phyloP scores from a whole-genome alignment of 352 stramenopile genomes.

The Pythium dissimile region DNA sequence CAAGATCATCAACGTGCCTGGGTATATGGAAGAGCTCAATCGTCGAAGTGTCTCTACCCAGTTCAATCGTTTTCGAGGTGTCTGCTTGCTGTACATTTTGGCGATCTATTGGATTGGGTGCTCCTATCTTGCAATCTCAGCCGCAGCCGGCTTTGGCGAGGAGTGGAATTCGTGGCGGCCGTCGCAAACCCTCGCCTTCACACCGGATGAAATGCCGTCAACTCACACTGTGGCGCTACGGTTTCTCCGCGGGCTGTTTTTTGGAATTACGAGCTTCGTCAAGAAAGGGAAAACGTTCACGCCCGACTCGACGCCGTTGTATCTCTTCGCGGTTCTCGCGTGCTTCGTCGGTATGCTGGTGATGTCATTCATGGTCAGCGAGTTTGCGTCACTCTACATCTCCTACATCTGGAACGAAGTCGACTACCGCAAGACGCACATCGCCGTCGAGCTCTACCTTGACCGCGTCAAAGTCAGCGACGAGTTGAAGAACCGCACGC shows the following conservation, averaged over 20 bases:
- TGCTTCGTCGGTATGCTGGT: constrained; percentile 43
- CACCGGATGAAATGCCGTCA: constrained; percentile 25
- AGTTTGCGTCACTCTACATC: constrained; percentile 55
- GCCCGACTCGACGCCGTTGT: constrained; percentile 7
- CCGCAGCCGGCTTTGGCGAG: constrained; percentile 34
- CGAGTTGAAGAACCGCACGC: constrained; percentile 19
- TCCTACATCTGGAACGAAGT: constrained; percentile 32
- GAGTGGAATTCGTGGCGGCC: constrained; percentile 56
- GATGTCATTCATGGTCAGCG: constrained; percentile 77
- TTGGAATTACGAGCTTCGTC: constrained; percentile 22
- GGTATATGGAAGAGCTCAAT: constrained; percentile 58
- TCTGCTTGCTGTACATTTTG: constrained; percentile 53
- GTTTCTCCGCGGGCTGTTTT: constrained; percentile 25
- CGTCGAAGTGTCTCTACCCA: constrained; percentile 51
- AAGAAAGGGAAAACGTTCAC: constrained; percentile 31
- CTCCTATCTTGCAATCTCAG: constrained; percentile 40
- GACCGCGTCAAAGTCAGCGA: constrained; percentile 14
- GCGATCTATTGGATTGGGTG: constrained; percentile 62
- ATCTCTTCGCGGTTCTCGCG: constrained; percentile 20
- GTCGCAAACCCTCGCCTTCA: constrained; percentile 32
- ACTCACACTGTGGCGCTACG: constrained; percentile 29
- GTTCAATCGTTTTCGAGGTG: constrained; percentile 44
- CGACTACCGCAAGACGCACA: constrained; percentile 66
- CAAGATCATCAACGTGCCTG: constrained; percentile 50
- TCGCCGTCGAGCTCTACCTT: constrained; percentile 48